phyloP scores from a whole-genome alignment of 768 basidiomycete genomes.

The Tylopilus subfusipes region DNA sequence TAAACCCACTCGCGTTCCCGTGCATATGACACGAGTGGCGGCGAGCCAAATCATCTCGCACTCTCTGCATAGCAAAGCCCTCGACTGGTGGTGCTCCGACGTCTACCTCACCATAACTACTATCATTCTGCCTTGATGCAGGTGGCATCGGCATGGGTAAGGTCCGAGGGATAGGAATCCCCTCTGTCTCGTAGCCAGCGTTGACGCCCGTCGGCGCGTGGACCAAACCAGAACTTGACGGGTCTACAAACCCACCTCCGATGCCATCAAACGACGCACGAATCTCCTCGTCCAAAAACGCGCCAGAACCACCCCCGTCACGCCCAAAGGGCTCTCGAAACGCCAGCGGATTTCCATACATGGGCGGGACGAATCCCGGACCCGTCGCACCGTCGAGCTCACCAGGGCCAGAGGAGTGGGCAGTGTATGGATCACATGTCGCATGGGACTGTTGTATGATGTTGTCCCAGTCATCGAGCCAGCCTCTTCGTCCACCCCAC shows the following conservation, averaged over 20 bases:
- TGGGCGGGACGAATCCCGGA: background rate
- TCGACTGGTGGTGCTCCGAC: background rate
- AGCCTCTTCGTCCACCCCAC: slow-evolving; percentile 13
- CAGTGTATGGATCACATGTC: background rate
- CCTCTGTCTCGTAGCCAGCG: background rate
- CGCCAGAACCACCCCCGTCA: background rate
- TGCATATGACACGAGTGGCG: background rate
- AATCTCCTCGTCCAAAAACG: slow-evolving; percentile 21
- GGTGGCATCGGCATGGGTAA: slow-evolving; percentile 1
- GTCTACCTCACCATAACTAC: background rate
- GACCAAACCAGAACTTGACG: background rate
- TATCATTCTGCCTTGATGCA: background rate
- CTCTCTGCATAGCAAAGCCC: background rate
- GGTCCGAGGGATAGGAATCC: background rate
- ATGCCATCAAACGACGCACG: slow-evolving; percentile 14
- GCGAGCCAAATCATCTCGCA: background rate
- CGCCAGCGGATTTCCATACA: background rate
- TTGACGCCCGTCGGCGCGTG: background rate
- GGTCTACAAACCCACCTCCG: background rate
- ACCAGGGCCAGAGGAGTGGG: background rate
- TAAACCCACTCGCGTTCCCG: background rate
- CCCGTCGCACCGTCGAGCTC: background rate
- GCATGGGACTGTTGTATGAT: too few relatives aligned
- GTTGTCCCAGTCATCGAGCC: too few relatives aligned
- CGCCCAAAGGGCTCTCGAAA: slow-evolving; percentile 6